Conservation (phyloP, 208 protist species). For the Leishmania lainsoni region DNA sequence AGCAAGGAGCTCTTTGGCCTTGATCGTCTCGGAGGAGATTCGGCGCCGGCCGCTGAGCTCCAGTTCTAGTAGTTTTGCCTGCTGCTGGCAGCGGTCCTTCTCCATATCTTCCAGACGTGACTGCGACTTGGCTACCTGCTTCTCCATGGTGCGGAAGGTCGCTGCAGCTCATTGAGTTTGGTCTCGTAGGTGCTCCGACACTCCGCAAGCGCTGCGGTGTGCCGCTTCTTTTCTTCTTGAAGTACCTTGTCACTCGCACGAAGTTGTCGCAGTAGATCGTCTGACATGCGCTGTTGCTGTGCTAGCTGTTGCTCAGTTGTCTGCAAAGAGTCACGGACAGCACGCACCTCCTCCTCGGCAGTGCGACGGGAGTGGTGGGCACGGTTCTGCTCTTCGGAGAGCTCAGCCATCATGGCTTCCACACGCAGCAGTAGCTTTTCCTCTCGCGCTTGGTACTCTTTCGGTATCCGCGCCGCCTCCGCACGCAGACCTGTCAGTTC, state of each 20-base stretch:
- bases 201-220: constrained; percentile 28
- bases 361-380: constrained; percentile 6
- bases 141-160: constrained; percentile 29
- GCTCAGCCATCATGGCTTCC: constrained; percentile 28
- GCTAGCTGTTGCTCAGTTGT: constrained; percentile 26
- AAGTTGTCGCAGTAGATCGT: constrained; percentile 26
- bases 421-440: constrained; percentile 29
- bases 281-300: constrained; percentile 32
- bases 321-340: constrained; percentile 23
- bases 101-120: constrained; percentile 38
- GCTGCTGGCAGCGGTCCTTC: constrained; percentile 28
- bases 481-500: constrained; percentile 50
- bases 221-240: constrained; percentile 21
- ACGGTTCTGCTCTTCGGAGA: constrained; percentile 27
- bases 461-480: constrained; percentile 21
- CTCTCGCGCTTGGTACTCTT: constrained; percentile 29
- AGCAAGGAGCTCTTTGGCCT: constrained; percentile 18
- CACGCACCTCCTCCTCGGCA: constrained; percentile 27
- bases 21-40: constrained; percentile 20
- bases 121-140: constrained; percentile 29
- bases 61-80: constrained; percentile 34
- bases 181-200: constrained; percentile 33
- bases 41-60: constrained; percentile 26
- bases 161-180: constrained; percentile 30
- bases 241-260: constrained; percentile 24